Conservation (phyloP, 331 rosid genomes). For the Erythrophleum ivorense region DNA sequence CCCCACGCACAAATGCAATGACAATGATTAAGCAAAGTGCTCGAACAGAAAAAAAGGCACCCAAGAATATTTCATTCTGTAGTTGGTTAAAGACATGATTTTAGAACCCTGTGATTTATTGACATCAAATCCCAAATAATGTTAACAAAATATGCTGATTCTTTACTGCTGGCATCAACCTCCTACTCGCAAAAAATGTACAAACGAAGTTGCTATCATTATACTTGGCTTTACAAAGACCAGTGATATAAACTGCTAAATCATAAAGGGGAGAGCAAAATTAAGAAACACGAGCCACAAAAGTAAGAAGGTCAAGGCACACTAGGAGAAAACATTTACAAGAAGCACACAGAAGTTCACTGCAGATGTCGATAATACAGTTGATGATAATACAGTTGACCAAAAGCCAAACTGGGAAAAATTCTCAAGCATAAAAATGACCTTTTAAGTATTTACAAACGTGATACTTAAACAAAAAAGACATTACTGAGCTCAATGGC, state of each 20-base stretch:
- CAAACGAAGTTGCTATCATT: not conserved
- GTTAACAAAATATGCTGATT: not conserved
- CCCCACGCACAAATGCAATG: too few relatives aligned
- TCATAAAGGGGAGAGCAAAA: not conserved
- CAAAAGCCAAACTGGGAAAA: conserved; percentile 28
- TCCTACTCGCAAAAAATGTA: not conserved
- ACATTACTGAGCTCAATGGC: not conserved
- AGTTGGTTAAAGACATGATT: not conserved
- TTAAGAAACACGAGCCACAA: not conserved
- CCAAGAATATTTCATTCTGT: not conserved
- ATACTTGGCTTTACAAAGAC: not conserved
- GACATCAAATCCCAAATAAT: not conserved
- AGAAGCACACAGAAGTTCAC: conserved; percentile 22
- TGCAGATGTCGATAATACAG: conserved; percentile 34
- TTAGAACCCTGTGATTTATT: not conserved
- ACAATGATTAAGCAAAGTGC: not conserved
- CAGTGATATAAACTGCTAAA: not conserved
- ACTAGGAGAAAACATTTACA: not conserved
- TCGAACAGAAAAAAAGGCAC: not conserved
- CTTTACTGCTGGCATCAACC: not conserved
- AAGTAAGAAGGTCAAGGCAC: not conserved
- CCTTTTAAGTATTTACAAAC: conserved; percentile 55
- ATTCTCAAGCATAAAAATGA: conserved; percentile 17
- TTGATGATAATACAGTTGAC: conserved; percentile 42
- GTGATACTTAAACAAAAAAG: not conserved